Conservation (phyloP, 345 rosid species). For the Alliaria petiolata region DNA sequence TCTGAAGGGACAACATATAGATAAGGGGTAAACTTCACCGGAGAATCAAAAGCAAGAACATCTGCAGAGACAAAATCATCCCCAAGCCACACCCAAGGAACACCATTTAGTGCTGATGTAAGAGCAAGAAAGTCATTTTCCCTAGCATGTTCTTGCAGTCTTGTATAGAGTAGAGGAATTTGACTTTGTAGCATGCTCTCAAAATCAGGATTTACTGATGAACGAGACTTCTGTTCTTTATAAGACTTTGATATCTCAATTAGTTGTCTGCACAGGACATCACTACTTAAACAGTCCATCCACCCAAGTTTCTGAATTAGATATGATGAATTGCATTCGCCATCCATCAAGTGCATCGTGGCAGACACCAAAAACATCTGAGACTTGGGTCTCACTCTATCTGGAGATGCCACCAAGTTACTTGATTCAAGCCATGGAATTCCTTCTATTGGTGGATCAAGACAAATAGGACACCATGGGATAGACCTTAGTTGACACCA, state of each 20-base stretch:
- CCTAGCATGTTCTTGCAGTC: slow-evolving; percentile 58
- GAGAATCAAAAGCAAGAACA: slow-evolving; percentile 95
- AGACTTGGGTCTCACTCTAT: slow-evolving; percentile 75
- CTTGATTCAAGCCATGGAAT: slow-evolving; percentile 77
- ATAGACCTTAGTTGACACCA: slow-evolving; percentile 80
- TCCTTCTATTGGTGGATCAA: slow-evolving; percentile 66
- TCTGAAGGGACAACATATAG: slow-evolving; percentile 97
- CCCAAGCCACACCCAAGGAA: slow-evolving; percentile 93
- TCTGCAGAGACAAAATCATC: slow-evolving; percentile 78
- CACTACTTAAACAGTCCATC: slow-evolving; percentile 50
- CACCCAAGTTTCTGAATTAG: slow-evolving; percentile 82
- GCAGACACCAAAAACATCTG: slow-evolving; percentile 83
- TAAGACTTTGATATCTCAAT: slow-evolving; percentile 68
- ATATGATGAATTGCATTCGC: slow-evolving; percentile 55
- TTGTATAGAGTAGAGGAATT: slow-evolving; percentile 57
- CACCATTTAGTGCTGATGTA: slow-evolving; percentile 60
- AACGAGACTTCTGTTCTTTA: slow-evolving; percentile 48
- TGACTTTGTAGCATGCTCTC: slow-evolving; percentile 58
- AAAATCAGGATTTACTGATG: slow-evolving; percentile 45
- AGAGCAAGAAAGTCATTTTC: slow-evolving; percentile 54
- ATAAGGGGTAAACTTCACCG: slow-evolving; percentile 89
- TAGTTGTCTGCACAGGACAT: slow-evolving; percentile 61
- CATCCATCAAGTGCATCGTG: slow-evolving; percentile 68
- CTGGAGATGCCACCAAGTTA: slow-evolving; percentile 61
- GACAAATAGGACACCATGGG: slow-evolving; percentile 80